Conservation (phyloP, 1,284 basidiomycete genomes). For the Moesziomyces parantarcticus region DNA sequence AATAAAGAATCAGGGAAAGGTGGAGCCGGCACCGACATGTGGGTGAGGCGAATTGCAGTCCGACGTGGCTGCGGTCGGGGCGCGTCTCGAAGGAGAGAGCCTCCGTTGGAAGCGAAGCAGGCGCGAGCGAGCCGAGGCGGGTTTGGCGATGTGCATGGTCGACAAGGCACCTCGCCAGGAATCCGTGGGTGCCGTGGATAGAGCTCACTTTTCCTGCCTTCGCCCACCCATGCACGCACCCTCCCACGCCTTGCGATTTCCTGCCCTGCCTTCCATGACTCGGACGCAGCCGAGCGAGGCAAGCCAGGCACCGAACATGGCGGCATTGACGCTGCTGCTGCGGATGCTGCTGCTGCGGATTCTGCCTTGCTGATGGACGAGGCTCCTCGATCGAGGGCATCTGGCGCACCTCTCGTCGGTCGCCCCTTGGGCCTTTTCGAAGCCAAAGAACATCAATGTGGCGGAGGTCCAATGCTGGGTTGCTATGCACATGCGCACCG, state of each 20-base stretch:
- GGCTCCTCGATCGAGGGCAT: background rate
- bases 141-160: background rate
- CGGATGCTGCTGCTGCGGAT: no score
- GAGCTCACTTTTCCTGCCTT: conserved; percentile 29
- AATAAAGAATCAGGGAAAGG: no score
- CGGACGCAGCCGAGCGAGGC: background rate
- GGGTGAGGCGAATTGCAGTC: no score
- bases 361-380: background rate
- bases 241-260: no score
- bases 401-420: background rate
- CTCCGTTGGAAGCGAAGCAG: background rate
- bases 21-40: no score
- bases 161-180: no score
- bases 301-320: background rate
- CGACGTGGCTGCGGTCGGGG: no score
- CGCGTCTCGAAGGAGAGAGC: no score
- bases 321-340: background rate
- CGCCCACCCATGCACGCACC: background rate
- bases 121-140: background rate
- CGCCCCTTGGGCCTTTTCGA: background rate
- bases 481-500: background rate
- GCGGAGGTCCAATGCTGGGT: background rate
- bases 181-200: conserved; percentile 3
- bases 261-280: background rate
- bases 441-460: background rate